Percentiles rank a stretch among this genome's conserved stretches.
These are phyloP conservation scores for Fusarium continuum DNA, from an alignment of 2,329 filamentous ascomycete genomes.

Conservation along the genomic window DNA sequence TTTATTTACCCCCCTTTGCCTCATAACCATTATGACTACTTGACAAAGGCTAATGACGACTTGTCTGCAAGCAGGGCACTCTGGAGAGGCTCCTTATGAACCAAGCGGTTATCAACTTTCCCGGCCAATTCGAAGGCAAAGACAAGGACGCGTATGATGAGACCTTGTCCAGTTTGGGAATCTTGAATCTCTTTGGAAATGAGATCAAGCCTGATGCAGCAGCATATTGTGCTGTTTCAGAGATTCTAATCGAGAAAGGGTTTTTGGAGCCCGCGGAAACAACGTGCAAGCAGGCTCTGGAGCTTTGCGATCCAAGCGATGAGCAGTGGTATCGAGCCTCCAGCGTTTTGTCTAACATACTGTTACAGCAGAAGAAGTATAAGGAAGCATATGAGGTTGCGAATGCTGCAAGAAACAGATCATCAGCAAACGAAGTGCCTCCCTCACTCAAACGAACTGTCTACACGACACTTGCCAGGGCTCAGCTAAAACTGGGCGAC, in stretches of 20 bases:
- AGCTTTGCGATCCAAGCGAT: neutral
- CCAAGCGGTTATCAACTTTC: constrained; percentile 1
- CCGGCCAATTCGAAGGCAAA: neutral
- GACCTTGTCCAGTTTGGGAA: constrained; percentile 17
- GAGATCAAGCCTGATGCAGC: constrained; percentile 16
- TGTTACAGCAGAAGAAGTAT: neutral
- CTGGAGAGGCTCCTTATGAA: neutral
- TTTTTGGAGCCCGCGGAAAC: neutral
- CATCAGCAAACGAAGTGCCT: neutral
- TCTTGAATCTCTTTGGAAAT: constrained; percentile 36
- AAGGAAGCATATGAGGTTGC: neutral
- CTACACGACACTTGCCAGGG: neutral
- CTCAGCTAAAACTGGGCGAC: neutral
- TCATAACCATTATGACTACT: fast-evolving
- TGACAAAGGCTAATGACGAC: fast-evolving
- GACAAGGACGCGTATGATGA: neutral
- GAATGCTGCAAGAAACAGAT: fast-evolving
- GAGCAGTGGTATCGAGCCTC: neutral
- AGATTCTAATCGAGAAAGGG: neutral
- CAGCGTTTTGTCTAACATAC: neutral
- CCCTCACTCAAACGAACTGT: neutral
- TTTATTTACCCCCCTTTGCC: no score
- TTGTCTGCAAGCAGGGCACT: no score
- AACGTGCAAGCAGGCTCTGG: neutral
- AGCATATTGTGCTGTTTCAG: constrained; percentile 5